Conservation (phyloP, 805 yeast genomes). For the Yamadazyma nakazawae region DNA sequence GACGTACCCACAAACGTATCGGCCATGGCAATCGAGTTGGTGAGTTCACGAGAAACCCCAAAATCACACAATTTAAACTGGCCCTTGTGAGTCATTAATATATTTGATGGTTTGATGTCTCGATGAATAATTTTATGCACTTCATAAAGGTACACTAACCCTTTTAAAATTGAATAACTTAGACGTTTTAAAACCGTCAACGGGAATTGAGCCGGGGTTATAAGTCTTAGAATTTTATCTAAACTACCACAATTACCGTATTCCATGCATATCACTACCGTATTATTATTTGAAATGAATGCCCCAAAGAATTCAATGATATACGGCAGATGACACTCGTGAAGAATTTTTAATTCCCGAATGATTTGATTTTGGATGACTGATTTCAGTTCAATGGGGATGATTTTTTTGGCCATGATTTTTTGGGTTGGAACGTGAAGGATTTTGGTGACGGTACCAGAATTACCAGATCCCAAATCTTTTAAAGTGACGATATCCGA, state of each 20-base stretch:
- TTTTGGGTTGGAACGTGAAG: conserved; percentile 85
- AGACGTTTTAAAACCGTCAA: conserved; percentile 69
- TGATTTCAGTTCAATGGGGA: conserved; percentile 79
- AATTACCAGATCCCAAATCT: conserved; percentile 87
- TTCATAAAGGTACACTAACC: conserved; percentile 76
- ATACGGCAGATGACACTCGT: conserved; percentile 79
- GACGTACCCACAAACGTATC: conserved; percentile 98
- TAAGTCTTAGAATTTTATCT: conserved; percentile 59
- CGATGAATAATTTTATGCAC: conserved; percentile 88
- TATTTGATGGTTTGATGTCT: conserved; percentile 95
- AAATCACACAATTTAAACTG: conserved; percentile 91
- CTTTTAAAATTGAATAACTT: conserved; percentile 72
- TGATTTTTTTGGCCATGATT: conserved; percentile 85
- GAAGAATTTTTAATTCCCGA: conserved; percentile 85
- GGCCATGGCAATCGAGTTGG: conserved; percentile 80
- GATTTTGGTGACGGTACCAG: conserved; percentile 89
- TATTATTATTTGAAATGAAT: conserved; percentile 56
- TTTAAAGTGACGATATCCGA: conserved; percentile 74
- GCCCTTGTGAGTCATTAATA: conserved; percentile 80
- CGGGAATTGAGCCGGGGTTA: conserved; percentile 38
- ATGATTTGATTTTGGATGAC: conserved; percentile 78
- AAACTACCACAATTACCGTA: conserved; percentile 93
- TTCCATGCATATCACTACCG: conserved; percentile 91
- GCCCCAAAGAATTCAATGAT: conserved; percentile 93
- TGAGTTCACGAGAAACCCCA: conserved; percentile 90